Conservation (phyloP, 495 filamentous ascomycete species). For the Bacidia gigantensis region DNA sequence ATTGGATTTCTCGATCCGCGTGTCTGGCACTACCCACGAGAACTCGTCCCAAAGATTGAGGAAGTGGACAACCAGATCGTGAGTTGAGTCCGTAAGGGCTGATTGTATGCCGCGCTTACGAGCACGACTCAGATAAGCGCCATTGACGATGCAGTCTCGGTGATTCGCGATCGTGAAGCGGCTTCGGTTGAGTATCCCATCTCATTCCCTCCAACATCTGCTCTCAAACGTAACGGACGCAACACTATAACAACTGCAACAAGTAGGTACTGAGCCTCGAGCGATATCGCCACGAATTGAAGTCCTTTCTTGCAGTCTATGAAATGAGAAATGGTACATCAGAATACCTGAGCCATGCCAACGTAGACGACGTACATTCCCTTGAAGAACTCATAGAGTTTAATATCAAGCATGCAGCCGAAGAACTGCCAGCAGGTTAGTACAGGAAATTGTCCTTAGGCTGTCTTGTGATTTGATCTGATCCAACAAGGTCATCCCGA, state of each 20-base stretch:
- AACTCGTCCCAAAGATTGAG: slow-evolving; percentile 7
- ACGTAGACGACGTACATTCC: not conserved
- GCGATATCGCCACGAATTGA: not conserved
- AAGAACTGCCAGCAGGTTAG: slow-evolving; percentile 18
- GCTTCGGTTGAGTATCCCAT: slow-evolving; percentile 9
- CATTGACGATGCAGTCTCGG: not conserved
- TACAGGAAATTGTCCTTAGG: not conserved
- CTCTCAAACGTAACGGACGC: not conserved
- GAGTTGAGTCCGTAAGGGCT: not conserved
- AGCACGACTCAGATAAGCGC: too few relatives aligned
- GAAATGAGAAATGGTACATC: slow-evolving; percentile 13
- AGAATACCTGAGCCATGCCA: slow-evolving; percentile 13
- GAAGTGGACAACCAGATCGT: slow-evolving; percentile 21
- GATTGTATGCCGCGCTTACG: too few relatives aligned
- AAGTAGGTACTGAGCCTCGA: too few relatives aligned
- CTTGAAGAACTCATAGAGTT: slow-evolving; percentile 20
- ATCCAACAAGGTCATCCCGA: slow-evolving; percentile 10
- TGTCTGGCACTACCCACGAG: slow-evolving; percentile 17
- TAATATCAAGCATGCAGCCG: slow-evolving; percentile 18
- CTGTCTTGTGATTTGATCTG: not conserved
- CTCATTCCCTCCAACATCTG: slow-evolving; percentile 1
- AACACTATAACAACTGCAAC: not conserved
- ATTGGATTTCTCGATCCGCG: slow-evolving; percentile 20
- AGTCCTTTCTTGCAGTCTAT: slow-evolving; percentile 2
- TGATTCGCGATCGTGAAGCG: slow-evolving; percentile 20